Percentiles rank a stretch among this genome's conserved stretches.
These are phyloP conservation scores for Flaveria floridana DNA, from an alignment of 140 eudicot genomes.

Conservation along the genomic window DNA sequence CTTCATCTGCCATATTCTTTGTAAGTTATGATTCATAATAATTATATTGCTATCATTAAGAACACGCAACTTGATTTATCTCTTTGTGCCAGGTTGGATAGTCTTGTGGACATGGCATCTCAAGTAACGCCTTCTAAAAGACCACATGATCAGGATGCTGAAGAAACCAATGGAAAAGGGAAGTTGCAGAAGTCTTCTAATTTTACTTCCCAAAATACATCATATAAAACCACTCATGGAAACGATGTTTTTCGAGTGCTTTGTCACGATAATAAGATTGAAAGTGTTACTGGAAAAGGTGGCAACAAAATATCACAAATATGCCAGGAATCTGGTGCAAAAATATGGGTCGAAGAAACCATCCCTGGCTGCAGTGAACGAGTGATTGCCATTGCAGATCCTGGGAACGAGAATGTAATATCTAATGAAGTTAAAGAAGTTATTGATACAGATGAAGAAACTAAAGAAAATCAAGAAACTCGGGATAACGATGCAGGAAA, in stretches of 20 bases:
- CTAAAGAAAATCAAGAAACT: constrained; percentile 42
- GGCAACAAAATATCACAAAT: constrained; percentile 70
- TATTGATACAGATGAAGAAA: constrained; percentile 40
- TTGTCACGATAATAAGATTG: constrained; percentile 58
- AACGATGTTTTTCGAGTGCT: constrained; percentile 59
- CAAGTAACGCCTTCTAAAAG: constrained; percentile 72
- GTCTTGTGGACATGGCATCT: constrained; percentile 51
- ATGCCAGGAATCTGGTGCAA: constrained; percentile 73
- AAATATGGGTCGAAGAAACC: constrained; percentile 64
- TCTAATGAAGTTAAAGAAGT: constrained; percentile 34
- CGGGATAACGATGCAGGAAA: constrained; percentile 42
- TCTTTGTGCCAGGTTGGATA: constrained; percentile 15
- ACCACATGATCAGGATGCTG: constrained; percentile 38
- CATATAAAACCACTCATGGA: constrained; percentile 39
- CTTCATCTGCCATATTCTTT: constrained; percentile 1
- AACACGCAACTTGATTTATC: constrained; percentile 9
- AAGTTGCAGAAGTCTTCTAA: constrained; percentile 57
- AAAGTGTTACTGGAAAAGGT: constrained; percentile 62
- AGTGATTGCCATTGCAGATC: constrained; percentile 49
- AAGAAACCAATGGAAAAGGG: constrained; percentile 56
- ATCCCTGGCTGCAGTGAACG: constrained; percentile 82
- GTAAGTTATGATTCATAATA: background rate
- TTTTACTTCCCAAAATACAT: constrained; percentile 34
- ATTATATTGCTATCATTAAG: background rate
- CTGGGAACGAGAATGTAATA: constrained; percentile 50